Evolutionary conservation across 2,329 filamentous ascomycete species (phyloP).

Genomic region (Pseudogymnoascus sp.): DNA sequence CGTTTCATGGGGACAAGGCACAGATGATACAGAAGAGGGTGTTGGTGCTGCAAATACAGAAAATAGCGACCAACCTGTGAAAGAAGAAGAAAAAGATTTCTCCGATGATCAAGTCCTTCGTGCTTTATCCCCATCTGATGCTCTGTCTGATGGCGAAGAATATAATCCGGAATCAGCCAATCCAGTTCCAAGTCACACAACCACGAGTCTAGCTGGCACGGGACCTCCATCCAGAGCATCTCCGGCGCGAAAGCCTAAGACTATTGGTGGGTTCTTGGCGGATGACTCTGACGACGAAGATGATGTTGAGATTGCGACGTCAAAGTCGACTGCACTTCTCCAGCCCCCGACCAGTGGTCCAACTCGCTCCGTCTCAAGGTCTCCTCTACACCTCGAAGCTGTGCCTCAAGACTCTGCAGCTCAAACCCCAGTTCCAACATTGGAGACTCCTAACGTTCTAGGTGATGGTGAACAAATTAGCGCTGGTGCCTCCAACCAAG

Average conservation of each 20-base stretch:
- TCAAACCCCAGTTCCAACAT: slow-evolving; percentile 5
- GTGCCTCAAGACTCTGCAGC: slow-evolving; percentile 2
- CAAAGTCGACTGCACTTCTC: slow-evolving; percentile 19
- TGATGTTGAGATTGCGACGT: slow-evolving; percentile 16
- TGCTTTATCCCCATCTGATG: slow-evolving; percentile 28
- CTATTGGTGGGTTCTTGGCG: slow-evolving; percentile 28
- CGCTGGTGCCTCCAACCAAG: slow-evolving; percentile 11
- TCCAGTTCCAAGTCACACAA: slow-evolving; percentile 21
- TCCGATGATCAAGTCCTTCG: slow-evolving; percentile 30
- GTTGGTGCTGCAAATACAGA: slow-evolving; percentile 29
- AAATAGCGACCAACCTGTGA: slow-evolving; percentile 26
- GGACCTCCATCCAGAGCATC: slow-evolving; percentile 27
- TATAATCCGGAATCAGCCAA: slow-evolving; percentile 22
- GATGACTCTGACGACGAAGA: slow-evolving; percentile 30
- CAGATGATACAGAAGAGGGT: slow-evolving; percentile 22
- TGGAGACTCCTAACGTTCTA: slow-evolving; percentile 11
- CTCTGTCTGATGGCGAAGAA: slow-evolving; percentile 25
- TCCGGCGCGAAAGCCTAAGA: slow-evolving; percentile 18
- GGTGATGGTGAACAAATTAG: slow-evolving; percentile 9
- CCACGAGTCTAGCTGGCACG: slow-evolving; percentile 23
- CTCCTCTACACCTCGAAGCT: slow-evolving; percentile 6
- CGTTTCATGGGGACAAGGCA: slow-evolving; percentile 21
- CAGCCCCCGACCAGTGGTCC: slow-evolving; percentile 20
- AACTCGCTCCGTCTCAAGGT: slow-evolving; percentile 16
- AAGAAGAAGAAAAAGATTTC: slow-evolving; percentile 26